Base-by-base conservation (phyloP, 139 green algal genomes). In the Chlamydomonas eustigma region DNA sequence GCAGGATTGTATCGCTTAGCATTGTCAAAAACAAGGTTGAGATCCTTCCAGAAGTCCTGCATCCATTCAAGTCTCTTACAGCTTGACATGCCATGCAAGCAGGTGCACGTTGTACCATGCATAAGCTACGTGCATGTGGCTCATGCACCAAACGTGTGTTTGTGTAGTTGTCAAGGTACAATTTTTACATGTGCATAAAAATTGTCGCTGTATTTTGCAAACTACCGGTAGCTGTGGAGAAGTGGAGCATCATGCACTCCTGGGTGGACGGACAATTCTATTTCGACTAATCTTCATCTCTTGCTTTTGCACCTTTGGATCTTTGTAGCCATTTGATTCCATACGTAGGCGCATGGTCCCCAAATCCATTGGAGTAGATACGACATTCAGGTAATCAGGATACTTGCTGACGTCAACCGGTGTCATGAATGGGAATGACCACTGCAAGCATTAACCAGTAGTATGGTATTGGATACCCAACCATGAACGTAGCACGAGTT, bases 21-120 rank as follows among this genome's bases (percentile, higher is more conserved):
- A 65, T 97, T 97, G 74, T 78, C 50, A 66, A 97, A 97, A 28
- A 97, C 89, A 12, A 90, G 84, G 33, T 73, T 71, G 4, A 90
- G 35, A 74, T 93, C 89, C 18, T 28, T 44, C 77, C 67, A 79
- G 35, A 76, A 78, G 67, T 67, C 52, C 52, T 36, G 52, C 44
- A 58, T 12, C n/a, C n/a, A n/a, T n/a, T n/a, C n/a, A n/a, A n/a
- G n/a, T n/a, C n/a, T n/a, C n/a, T n/a, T n/a, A n/a, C n/a, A n/a
- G n/a, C n/a, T n/a, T n/a, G n/a, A n/a, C n/a, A n/a, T n/a, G n/a
- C n/a, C n/a, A n/a, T n/a, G n/a, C n/a, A n/a, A n/a, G n/a, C n/a
- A n/a, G n/a, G n/a, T n/a, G n/a, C n/a, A n/a, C n/a, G n/a, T n/a
- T n/a, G n/a, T n/a, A 22, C 12, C 44, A 58, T 22, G 22, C 44